phyloP scores from a whole-genome alignment of 371 early-diverging fungal genomes.

The Caulochytrium protostelioides region DNA sequence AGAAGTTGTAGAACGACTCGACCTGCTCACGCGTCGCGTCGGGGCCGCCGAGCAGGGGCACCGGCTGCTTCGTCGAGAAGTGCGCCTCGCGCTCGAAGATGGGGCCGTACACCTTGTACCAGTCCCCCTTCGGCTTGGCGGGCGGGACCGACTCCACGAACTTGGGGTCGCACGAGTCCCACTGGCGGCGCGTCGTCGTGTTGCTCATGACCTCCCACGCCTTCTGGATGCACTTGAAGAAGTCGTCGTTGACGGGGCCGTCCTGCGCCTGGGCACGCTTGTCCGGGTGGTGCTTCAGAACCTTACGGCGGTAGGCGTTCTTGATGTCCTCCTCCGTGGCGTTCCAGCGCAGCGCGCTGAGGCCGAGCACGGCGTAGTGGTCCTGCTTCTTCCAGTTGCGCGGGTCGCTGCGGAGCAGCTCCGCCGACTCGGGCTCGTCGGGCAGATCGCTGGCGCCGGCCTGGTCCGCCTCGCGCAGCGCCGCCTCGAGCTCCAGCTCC shows the following conservation, averaged over 20 bases:
- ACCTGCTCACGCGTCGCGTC: constrained; percentile 54
- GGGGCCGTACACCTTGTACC: constrained; percentile 66
- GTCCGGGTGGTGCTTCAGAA: constrained; percentile 36
- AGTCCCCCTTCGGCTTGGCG: constrained; percentile 59
- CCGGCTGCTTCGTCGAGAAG: constrained; percentile 69
- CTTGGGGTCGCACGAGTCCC: constrained; percentile 78
- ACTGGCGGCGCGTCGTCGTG: constrained; percentile 77
- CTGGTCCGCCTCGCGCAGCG: constrained; percentile 14
- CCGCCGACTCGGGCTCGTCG: constrained; percentile 16
- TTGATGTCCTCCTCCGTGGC: constrained; percentile 29
- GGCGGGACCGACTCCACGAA: constrained; percentile 39
- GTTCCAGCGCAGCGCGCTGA: constrained; percentile 15
- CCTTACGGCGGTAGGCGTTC: constrained; percentile 28
- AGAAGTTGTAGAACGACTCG: constrained; percentile 89
- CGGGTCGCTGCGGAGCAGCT: constrained; percentile 15
- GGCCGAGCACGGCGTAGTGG: constrained; percentile 31
- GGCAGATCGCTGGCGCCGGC: constrained; percentile 14
- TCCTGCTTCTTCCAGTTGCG: constrained; percentile 27
- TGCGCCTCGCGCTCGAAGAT: constrained; percentile 74
- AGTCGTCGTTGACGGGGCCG: constrained; percentile 60
- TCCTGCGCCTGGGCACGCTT: constrained; percentile 46
- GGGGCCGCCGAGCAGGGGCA: constrained; percentile 56
- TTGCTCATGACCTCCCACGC: constrained; percentile 87
- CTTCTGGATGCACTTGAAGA: constrained; percentile 97
- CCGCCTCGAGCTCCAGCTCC: constrained; percentile 17